phyloP scores from a whole-genome alignment of 164 flowering plant genomes.

The Piper longum region DNA sequence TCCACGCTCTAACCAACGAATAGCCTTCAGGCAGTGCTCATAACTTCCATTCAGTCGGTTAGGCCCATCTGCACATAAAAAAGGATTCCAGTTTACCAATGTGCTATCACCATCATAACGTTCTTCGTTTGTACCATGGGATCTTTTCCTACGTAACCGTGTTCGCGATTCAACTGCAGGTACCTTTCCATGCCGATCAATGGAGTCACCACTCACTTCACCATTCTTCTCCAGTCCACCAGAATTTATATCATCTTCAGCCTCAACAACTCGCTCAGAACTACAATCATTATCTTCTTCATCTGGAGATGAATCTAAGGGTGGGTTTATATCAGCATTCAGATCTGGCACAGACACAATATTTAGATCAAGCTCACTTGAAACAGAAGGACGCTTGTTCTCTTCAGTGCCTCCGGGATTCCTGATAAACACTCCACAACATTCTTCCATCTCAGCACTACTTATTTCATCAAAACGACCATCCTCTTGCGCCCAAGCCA shows the following conservation, averaged over 20 bases:
- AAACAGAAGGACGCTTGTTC: conserved; percentile 24
- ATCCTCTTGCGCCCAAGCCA: conserved; percentile 60
- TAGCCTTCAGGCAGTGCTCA: conserved; percentile 82
- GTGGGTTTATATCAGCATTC: conserved; percentile 74
- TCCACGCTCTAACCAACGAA: conserved; percentile 73
- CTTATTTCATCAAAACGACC: conserved; percentile 38
- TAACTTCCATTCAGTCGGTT: conserved; percentile 52
- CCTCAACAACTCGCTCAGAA: conserved; percentile 36
- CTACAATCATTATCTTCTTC: conserved; percentile 46
- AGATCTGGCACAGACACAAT: conserved; percentile 84
- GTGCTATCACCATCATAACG: conserved; percentile 74
- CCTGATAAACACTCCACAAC: conserved; percentile 21
- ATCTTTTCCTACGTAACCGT: conserved; percentile 36
- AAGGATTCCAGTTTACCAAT: conserved; percentile 59
- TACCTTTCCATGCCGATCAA: conserved; percentile 26
- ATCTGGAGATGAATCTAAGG: conserved; percentile 55
- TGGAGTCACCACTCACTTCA: conserved; percentile 40
- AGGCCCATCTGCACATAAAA: conserved; percentile 24
- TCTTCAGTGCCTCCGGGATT: conserved; percentile 29
- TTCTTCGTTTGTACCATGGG: conserved; percentile 36
- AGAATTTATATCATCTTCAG: conserved; percentile 48
- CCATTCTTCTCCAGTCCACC: conserved; percentile 40
- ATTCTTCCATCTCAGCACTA: conserved; percentile 28
- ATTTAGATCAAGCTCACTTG: conserved; percentile 69
- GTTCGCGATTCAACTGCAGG: conserved; percentile 47